Conservation (phyloP, 805 yeast species). For the Saccharomycodes ludwigii region DNA sequence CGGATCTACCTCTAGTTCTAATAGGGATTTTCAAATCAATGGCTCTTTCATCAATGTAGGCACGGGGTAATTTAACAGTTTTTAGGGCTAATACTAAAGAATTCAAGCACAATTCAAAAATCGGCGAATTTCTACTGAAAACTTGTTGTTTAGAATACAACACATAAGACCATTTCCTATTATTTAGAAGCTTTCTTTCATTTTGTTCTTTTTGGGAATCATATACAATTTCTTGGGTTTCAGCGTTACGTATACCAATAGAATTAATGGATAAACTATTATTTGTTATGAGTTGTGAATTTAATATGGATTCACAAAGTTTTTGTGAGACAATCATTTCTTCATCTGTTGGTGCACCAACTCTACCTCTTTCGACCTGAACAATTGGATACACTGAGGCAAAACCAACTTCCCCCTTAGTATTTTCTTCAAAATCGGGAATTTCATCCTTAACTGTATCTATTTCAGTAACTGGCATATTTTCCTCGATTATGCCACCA, state of each 20-base stretch:
- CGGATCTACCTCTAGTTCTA: slow-evolving; percentile 39
- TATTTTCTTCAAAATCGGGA: slow-evolving; percentile 12
- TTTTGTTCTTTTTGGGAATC: slow-evolving; percentile 27
- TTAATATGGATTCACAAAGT: slow-evolving; percentile 46
- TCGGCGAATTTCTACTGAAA: slow-evolving; percentile 71
- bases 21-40: slow-evolving; percentile 39
- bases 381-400: slow-evolving; percentile 58
- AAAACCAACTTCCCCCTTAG: slow-evolving; percentile 15
- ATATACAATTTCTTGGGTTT: slow-evolving; percentile 37
- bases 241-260: slow-evolving; percentile 42
- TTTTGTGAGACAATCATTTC: slow-evolving; percentile 66
- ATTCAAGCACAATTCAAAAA: slow-evolving; percentile 65
- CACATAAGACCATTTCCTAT: slow-evolving; percentile 41
- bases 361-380: slow-evolving; percentile 61
- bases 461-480: slow-evolving; percentile 24
- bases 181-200: slow-evolving; percentile 23
- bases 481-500: slow-evolving; percentile 52
- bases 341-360: slow-evolving; percentile 76
- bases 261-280: slow-evolving; percentile 33
- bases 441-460: slow-evolving; percentile 30
- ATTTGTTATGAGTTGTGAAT: slow-evolving; percentile 40
- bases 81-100: slow-evolving; percentile 52
- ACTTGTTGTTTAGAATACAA: slow-evolving; percentile 65
- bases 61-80: slow-evolving; percentile 49
- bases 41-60: slow-evolving; percentile 53